Percentiles rank a stretch among this genome's conserved stretches.
phyloP scores from a whole-genome alignment of 2,329 filamentous ascomycete genomes.

The Plenodomus tracheiphilus region DNA sequence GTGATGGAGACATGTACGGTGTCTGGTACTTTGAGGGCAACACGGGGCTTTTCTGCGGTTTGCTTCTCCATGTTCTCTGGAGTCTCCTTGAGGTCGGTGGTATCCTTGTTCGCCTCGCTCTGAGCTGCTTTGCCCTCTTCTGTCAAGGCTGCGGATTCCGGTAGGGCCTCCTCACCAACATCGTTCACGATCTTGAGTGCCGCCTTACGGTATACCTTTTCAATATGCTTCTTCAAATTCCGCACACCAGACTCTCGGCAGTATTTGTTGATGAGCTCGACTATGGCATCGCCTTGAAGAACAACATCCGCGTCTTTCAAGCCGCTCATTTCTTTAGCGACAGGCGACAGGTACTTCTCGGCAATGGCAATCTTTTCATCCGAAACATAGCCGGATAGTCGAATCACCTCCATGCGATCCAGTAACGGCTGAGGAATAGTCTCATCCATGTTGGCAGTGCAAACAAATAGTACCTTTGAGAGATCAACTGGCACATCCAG shows the following conservation, averaged over 20 bases:
- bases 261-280: slow-evolving; percentile 98
- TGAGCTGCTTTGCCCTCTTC: slow-evolving; percentile 81
- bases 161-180: slow-evolving; percentile 79
- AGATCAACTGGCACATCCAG: slow-evolving; percentile 97
- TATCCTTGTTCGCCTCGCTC: slow-evolving; percentile 70
- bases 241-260: slow-evolving; percentile 96
- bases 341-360: slow-evolving; percentile 86
- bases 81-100: slow-evolving; percentile 65
- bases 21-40: slow-evolving; percentile 81
- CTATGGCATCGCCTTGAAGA: slow-evolving; percentile 84
- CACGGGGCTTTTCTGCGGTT: slow-evolving; percentile 68
- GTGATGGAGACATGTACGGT: slow-evolving; percentile 82
- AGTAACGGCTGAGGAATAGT: slow-evolving; percentile 92
- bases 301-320: slow-evolving; percentile 87
- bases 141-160: slow-evolving; percentile 80
- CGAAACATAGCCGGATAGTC: slow-evolving; percentile 92
- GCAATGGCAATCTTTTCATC: slow-evolving; percentile 99
- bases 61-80: slow-evolving; percentile 60
- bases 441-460: slow-evolving; percentile 98
- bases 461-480: slow-evolving; percentile 97
- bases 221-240: slow-evolving; percentile 98
- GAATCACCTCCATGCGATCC: slow-evolving; percentile 97
- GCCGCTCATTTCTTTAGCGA: slow-evolving; percentile 91
- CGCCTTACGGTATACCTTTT: slow-evolving; percentile 97
- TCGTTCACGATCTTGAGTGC: slow-evolving; percentile 97